phyloP scores from a whole-genome alignment of 192 early-diverging fungal species.

The Phycomyces blakesleeanus region DNA sequence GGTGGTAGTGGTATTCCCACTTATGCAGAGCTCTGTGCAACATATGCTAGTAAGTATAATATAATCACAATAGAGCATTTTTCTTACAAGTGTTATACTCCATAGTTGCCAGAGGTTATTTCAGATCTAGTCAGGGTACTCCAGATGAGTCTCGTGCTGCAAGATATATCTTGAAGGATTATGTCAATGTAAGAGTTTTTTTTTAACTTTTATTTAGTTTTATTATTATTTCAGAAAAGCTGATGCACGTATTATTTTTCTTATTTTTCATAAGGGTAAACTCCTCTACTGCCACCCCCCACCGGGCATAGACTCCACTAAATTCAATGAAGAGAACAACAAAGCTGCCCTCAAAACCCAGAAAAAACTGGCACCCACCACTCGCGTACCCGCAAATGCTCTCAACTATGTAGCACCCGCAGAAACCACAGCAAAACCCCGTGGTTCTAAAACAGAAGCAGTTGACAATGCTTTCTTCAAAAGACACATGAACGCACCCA shows the following conservation, averaged over 20 bases:
- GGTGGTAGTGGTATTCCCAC: slow-evolving; percentile 76
- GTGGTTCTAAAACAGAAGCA: slow-evolving; percentile 49
- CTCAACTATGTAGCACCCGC: slow-evolving; percentile 48
- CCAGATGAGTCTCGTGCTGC: slow-evolving; percentile 97
- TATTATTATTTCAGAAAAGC: not conserved
- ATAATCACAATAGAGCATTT: not conserved
- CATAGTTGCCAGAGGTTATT: slow-evolving; percentile 84
- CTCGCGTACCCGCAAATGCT: slow-evolving; percentile 54
- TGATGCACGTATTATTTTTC: slow-evolving; percentile 1
- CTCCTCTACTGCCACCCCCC: slow-evolving; percentile 87
- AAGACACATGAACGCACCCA: slow-evolving; percentile 25
- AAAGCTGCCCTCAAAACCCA: slow-evolving; percentile 53
- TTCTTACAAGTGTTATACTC: not conserved
- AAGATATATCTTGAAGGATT: slow-evolving; percentile 96
- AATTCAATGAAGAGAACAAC: slow-evolving; percentile 88
- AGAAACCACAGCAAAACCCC: slow-evolving; percentile 28
- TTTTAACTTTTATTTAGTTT: not conserved
- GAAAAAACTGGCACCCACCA: slow-evolving; percentile 46
- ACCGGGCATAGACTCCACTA: slow-evolving; percentile 40
- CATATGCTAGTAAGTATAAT: slow-evolving; percentile 72
- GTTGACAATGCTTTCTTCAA: slow-evolving; percentile 51
- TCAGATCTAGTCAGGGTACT: slow-evolving; percentile 90
- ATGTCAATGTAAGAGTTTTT: slow-evolving; percentile 65
- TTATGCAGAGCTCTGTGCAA: slow-evolving; percentile 82
- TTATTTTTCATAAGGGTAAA: slow-evolving; percentile 64